phyloP scores from a whole-genome alignment of 2,329 filamentous ascomycete species.

The Botrytis hyacinthi region DNA sequence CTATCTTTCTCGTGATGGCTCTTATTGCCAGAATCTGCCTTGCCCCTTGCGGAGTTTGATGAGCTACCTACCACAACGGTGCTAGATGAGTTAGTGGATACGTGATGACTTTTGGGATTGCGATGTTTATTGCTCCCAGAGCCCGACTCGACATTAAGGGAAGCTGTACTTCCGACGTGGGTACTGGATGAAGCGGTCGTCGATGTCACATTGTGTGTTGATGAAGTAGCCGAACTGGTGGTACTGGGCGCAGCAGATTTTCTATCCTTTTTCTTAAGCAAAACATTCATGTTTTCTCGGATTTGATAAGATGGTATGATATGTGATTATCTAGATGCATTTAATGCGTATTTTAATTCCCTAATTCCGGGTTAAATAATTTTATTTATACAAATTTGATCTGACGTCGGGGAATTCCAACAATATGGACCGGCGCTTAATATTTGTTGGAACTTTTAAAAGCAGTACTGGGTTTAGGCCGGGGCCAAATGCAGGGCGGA shows the following conservation, averaged over 20 bases:
- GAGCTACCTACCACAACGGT: background rate
- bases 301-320: background rate
- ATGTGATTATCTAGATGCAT: background rate
- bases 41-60: background rate
- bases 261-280: background rate
- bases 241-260: background rate
- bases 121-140: background rate
- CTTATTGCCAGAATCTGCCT: background rate
- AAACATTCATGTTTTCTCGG: background rate
- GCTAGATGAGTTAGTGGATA: background rate
- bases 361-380: background rate
- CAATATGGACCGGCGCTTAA: background rate
- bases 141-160: background rate
- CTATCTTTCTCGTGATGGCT: background rate
- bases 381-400: background rate
- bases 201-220: background rate
- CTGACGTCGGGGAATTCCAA: background rate
- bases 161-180: background rate
- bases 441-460: background rate
- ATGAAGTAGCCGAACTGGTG: background rate
- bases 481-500: background rate
- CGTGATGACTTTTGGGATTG: background rate
- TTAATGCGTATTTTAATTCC: background rate
- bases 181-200: background rate
- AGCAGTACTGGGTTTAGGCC: background rate